These are phyloP conservation scores for Colletotrichum zoysiae DNA, from an alignment of 2,329 filamentous ascomycete species.

Conservation along the genomic window DNA sequence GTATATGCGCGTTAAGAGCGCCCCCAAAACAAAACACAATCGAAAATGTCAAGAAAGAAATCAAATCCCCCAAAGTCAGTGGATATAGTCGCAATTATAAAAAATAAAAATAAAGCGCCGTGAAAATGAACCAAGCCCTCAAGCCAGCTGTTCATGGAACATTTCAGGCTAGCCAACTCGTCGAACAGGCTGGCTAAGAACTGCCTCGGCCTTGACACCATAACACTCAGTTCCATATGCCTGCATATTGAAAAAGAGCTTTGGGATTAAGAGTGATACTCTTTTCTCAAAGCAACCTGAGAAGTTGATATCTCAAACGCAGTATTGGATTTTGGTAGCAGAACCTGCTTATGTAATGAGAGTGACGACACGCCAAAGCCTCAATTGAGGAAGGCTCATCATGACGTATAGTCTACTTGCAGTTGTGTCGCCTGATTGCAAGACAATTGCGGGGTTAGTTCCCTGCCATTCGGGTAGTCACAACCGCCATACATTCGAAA, in stretches of 20 bases:
- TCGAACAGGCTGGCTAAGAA: background rate
- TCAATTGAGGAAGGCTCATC: background rate
- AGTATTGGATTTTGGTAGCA: background rate
- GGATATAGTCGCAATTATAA: background rate
- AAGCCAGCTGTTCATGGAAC: background rate
- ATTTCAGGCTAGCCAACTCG: background rate
- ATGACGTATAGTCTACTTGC: constrained; percentile 9
- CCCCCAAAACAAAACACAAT: fast-evolving
- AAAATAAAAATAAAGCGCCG: no score
- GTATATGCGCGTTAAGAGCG: background rate
- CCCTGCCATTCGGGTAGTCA: background rate
- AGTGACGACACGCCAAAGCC: background rate
- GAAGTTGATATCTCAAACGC: background rate
- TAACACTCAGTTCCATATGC: no score
- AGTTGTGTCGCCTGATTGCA: background rate
- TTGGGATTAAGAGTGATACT: no score
- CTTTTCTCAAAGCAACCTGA: background rate
- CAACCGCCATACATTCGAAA: background rate
- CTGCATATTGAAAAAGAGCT: fast-evolving
- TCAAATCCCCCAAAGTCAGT: background rate
- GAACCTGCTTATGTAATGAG: background rate
- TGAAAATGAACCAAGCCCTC: no score
- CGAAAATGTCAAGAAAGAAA: background rate
- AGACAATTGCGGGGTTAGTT: constrained; percentile 14
- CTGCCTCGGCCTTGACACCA: background rate